Conservation (phyloP, 805 yeast species). For the Clavispora asparagi region DNA sequence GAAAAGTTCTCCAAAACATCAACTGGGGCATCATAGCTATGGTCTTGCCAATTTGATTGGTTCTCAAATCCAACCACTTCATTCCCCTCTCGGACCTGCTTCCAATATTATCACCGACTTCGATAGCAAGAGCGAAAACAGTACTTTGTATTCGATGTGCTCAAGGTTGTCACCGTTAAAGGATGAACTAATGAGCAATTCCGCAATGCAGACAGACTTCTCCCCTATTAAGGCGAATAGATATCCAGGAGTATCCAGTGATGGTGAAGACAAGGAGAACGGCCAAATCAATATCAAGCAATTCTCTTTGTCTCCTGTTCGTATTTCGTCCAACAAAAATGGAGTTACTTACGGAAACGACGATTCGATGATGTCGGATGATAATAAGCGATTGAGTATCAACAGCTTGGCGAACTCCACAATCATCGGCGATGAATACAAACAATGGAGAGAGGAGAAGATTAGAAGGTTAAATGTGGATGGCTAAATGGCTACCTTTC, state of each 20-base stretch:
- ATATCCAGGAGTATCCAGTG: background rate
- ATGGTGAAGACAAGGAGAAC: slow-evolving; percentile 14
- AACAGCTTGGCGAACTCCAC: slow-evolving; percentile 33
- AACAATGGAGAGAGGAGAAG: slow-evolving; percentile 35
- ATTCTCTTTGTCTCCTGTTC: slow-evolving; percentile 7
- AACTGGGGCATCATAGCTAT: background rate
- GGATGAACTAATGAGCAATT: background rate
- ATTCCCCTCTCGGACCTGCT: slow-evolving; percentile 3
- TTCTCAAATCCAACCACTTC: slow-evolving; percentile 7
- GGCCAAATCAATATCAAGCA: background rate
- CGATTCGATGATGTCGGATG: background rate
- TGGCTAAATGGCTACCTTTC: background rate
- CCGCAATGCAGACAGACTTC: background rate
- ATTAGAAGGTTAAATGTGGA: slow-evolving; percentile 17
- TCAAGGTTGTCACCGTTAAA: slow-evolving; percentile 13
- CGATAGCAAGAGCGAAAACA: slow-evolving; percentile 5
- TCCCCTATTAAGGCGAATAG: slow-evolving; percentile 1
- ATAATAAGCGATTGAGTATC: slow-evolving; percentile 12
- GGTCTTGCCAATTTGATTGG: background rate
- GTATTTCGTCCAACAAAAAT: slow-evolving; percentile 11
- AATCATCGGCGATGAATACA: slow-evolving; percentile 36
- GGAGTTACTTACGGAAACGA: background rate
- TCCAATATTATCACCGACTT: background rate
- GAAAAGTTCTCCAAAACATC: background rate
- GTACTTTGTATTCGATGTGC: slow-evolving; percentile 14